phyloP scores from a whole-genome alignment of 148 eudicot genomes.

The Arctostaphylos glauca region DNA sequence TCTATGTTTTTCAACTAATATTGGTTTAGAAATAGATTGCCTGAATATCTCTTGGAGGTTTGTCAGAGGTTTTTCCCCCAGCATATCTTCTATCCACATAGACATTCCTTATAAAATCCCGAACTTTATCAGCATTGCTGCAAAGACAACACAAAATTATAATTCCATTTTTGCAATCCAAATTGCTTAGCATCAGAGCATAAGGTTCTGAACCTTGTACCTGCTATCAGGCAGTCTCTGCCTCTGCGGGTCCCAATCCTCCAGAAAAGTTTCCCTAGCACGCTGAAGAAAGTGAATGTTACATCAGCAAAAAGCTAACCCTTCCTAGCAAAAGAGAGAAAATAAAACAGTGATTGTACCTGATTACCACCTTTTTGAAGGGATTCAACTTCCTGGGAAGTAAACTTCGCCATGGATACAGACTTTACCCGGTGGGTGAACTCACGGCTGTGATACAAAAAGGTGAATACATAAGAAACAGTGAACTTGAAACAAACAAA shows the following conservation, averaged over 20 bases:
- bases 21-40: conserved; percentile 28
- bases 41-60: conserved; percentile 69
- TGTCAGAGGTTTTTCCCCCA: conserved; percentile 58
- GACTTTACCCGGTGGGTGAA: conserved; percentile 98
- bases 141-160: conserved; percentile 17
- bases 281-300: conserved; percentile 48
- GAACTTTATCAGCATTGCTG: conserved; percentile 82
- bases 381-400: conserved; percentile 89
- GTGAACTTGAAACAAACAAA: conserved; percentile 9
- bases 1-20: not conserved
- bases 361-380: conserved; percentile 98
- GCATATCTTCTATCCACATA: conserved; percentile 71
- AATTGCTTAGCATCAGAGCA: conserved; percentile 11
- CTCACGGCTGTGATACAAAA: conserved; percentile 63
- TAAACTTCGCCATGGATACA: conserved; percentile 93
- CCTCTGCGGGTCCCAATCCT: conserved; percentile 69
- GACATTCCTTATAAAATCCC: conserved; percentile 80
- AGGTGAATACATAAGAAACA: not conserved
- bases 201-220: conserved; percentile 27
- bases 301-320: conserved; percentile 22
- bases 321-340: not conserved
- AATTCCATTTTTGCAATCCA: conserved; percentile 1
- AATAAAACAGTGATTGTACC: conserved; percentile 35
- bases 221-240: conserved; percentile 78
- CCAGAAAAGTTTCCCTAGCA: conserved; percentile 76